Evolutionary conservation across 2,329 filamentous ascomycete species (phyloP), one percentile per base, ranked within the genome.

Genomic region (Venturia aucupariae): DNA sequence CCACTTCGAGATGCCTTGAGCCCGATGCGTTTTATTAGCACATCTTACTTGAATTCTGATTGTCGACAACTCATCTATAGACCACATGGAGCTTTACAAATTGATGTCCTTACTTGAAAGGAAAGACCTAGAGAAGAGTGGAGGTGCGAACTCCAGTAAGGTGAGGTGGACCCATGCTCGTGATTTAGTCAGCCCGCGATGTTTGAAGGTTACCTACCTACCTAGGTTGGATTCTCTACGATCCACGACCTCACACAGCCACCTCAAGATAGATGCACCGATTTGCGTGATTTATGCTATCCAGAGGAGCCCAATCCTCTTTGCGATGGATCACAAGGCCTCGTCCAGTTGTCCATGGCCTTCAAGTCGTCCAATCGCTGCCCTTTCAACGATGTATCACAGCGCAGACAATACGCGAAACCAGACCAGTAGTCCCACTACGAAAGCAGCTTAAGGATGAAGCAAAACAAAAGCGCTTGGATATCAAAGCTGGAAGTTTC

Each of bases 401-500:
- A 15, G 48, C 60, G n/a, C 44, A 17, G 24, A 32, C 60, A 24
- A 46, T 24, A 22, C n/a, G 30, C 32, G 15, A 46, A 44, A 32
- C 17, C 22, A 35, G 11, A 62, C 5, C 32, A 51, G 10, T 62
- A 19, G 51, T 59, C 6, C 73, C 75, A 3, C 69, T 77, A 5
- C 72, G 75, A 35, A 77, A 76, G 67, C 75, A 75, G 64, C 67
- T 77, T 42, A 77, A 77, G 68, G 75, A 77, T 65, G 73, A 77
- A 68, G 74, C 73, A 27, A 76, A 76, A 30, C 71, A 70, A 55
- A 70, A 67, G 63, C 44, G 44, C 66, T 61, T 68, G 66, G 65
- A 64, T 55, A 65, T n/a, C 60, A 66, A 57, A 62, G 57, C 35
- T 30, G 61, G 48, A 3, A 48, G 61, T 1, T 38, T 4, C 5